A percentile compares a stretch with the other conserved stretches of the same genome.
Conservation (phyloP, 176 grass and related monocot genomes). For the Lolium multiflorum region DNA sequence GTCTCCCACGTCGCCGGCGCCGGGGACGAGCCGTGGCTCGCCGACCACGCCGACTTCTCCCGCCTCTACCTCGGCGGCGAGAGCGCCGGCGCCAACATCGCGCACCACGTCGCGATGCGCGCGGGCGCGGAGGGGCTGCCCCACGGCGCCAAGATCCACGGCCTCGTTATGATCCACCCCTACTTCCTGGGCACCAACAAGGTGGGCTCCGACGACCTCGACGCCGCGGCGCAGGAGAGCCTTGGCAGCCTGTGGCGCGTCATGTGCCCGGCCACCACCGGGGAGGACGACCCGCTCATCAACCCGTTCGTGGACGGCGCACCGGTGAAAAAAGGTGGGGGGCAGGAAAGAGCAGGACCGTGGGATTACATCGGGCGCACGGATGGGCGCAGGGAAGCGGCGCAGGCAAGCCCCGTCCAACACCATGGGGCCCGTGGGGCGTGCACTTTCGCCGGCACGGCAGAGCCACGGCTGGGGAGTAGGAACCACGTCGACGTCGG, state of each 20-base stretch:
- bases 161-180: slow-evolving; percentile 74
- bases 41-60: slow-evolving; percentile 61
- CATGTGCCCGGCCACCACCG: slow-evolving; percentile 61
- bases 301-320: slow-evolving; percentile 53
- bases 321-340: no score
- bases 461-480: no score
- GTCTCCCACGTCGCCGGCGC: slow-evolving; percentile 38
- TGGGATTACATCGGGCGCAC: no score
- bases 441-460: no score
- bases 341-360: no score
- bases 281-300: slow-evolving; percentile 65
- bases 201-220: slow-evolving; percentile 56
- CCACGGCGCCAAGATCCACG: slow-evolving; percentile 48
- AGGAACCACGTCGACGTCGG: no score
- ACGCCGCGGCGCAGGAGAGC: slow-evolving; percentile 38
- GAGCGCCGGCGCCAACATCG: slow-evolving; percentile 85
- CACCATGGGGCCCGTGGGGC: not conserved
- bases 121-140: slow-evolving; percentile 43
- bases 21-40: slow-evolving; percentile 51
- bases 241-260: slow-evolving; percentile 56
- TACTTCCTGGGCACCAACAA: slow-evolving; percentile 71
- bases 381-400: no score
- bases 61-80: slow-evolving; percentile 78
- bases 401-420: no score
- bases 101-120: slow-evolving; percentile 74